Evolutionary conservation across 345 rosid genomes (phyloP), one percentile per base, ranked within the genome.

Genomic region (Lepidium aucheri): DNA sequence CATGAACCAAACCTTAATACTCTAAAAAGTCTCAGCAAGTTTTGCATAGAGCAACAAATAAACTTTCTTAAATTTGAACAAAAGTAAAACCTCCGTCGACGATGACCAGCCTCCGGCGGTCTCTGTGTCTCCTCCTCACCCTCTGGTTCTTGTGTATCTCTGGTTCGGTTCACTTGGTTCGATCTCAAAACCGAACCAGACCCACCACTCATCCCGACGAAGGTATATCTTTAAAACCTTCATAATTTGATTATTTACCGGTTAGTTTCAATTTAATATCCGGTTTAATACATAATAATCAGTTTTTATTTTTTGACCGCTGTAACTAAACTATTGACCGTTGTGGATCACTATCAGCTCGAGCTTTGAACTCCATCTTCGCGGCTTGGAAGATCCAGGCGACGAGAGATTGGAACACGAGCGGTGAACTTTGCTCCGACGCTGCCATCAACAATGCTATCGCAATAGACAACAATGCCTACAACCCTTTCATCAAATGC

Each of bases 401-500:
- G 5, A 50, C 68, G 5, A 39, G 33, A 1, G 43, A 22, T 4
- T 84, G 92, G 89, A 86, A 84, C 76, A 67, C 26, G 13, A 81
- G 75, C 34, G 87, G 90, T 47, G 79, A 85, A 39, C 81, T 77
- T 16, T 85, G 90, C 78, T 78, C 73, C 42, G 92, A 84, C 59
- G 63, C 60, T 1, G 89, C 92, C 51, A 46, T 75, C 10, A 52
- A 69, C n/a, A 42, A 9, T 1, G 6, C 13, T 33, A 60, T 79
- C 11, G 0, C 15, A 9, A 65, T 76, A 34, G 42, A 47, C 45
- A 39, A 59, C 40, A 0, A 2, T 0, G 4, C 30, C 2, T 66
- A 76, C 76, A 82, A 84, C n/a, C 85, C 89, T 7, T 68, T 80
- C 2, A 80, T 84, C 74, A 81, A 67, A 77, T 86, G 93, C 67